Percentiles rank a stretch among this genome's conserved stretches.
phyloP scores from a whole-genome alignment of 148 eudicot species.

The Rhododendron henanense region DNA sequence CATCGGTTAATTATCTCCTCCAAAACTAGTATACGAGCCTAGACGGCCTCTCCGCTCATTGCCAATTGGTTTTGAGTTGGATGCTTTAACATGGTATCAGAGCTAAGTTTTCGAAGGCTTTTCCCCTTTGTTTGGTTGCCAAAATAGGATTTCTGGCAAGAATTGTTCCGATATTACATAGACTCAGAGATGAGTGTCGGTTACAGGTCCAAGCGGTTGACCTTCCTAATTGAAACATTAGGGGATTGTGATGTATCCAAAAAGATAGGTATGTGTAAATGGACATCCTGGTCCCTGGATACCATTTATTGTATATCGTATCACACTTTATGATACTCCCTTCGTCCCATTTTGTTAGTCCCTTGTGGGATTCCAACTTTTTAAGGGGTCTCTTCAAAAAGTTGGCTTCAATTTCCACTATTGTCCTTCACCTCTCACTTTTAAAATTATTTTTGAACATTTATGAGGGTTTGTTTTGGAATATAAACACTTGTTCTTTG shows the following conservation, averaged over 20 bases:
- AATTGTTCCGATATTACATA: neutral
- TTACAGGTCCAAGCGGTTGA: neutral
- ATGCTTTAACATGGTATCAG: no score
- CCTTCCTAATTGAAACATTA: neutral
- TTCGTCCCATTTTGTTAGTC: neutral
- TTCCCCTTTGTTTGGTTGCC: no score
- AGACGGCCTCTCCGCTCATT: no score
- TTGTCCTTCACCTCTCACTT: neutral
- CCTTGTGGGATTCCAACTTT: neutral
- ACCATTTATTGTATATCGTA: neutral
- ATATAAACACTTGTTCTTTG: neutral
- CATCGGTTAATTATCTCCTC: no score
- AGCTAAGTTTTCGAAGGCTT: no score
- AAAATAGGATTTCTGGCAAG: neutral
- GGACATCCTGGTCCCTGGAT: neutral
- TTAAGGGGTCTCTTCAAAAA: neutral
- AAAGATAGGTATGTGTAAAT: neutral
- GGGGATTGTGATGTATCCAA: neutral
- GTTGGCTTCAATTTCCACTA: neutral
- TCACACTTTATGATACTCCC: neutral
- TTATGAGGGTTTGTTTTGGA: neutral
- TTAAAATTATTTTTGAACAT: neutral
- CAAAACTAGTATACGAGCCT: no score
- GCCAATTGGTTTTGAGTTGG: no score
- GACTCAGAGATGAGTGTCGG: neutral